Percentiles rank a stretch among this genome's conserved stretches.
Conservation (phyloP, 768 basidiomycete species). For the Podaxis pistillaris region DNA sequence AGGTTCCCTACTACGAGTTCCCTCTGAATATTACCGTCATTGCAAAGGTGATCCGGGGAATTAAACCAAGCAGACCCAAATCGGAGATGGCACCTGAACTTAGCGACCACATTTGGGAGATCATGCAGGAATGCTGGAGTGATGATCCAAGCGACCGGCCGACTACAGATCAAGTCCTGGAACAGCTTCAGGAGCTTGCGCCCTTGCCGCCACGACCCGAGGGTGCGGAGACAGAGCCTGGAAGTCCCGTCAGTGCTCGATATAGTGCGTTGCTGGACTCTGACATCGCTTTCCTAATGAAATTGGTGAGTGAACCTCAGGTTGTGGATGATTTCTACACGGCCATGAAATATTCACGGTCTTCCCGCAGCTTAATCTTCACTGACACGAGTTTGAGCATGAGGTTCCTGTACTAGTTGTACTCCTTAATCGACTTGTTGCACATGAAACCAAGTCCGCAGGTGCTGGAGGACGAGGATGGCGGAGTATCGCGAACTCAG, state of each 20-base stretch:
- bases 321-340: background rate
- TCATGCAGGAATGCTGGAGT: constrained; percentile 8
- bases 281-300: background rate
- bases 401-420: background rate
- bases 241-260: background rate
- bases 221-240: background rate
- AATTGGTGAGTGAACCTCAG: background rate
- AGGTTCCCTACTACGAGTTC: constrained; percentile 21
- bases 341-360: background rate
- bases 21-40: constrained; percentile 20
- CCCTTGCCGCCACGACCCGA: background rate
- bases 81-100: background rate
- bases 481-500: no score
- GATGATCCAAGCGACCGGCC: background rate
- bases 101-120: background rate
- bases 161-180: background rate
- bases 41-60: constrained; percentile 17
- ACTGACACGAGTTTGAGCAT: background rate
- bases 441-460: no score
- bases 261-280: background rate
- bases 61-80: constrained; percentile 14
- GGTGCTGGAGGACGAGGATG: no score
- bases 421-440: no score
- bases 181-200: background rate
- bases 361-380: background rate